Conservation (phyloP, 768 basidiomycete species). For the Gloeopeniophorella convolvens region DNA sequence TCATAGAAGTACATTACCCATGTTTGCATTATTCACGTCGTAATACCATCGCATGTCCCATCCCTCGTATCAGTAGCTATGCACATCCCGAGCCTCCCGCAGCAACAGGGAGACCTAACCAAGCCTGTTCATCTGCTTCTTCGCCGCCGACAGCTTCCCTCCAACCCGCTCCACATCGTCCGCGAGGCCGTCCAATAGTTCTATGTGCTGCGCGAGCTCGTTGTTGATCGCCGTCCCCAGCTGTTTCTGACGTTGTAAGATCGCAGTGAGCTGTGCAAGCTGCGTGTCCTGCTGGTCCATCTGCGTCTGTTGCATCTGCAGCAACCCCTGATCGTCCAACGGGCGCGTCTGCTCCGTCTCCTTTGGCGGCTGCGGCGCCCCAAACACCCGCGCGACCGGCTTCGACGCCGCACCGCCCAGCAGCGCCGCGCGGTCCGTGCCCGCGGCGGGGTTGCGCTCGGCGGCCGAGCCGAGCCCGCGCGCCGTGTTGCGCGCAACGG, state of each 20-base stretch:
- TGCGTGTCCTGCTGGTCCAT: conserved; percentile 82
- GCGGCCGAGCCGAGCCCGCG: conserved; percentile 32
- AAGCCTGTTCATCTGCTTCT: conserved; percentile 76
- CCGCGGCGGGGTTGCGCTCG: conserved; percentile 38
- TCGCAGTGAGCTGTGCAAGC: conserved; percentile 70
- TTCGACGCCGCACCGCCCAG: conserved; percentile 29
- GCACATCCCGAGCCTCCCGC: not conserved
- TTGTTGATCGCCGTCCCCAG: conserved; percentile 80
- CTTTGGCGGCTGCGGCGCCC: conserved; percentile 46
- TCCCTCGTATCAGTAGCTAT: not conserved
- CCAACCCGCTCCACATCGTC: conserved; percentile 73
- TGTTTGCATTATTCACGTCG: not conserved
- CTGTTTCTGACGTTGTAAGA: conserved; percentile 78
- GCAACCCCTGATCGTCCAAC: conserved; percentile 74
- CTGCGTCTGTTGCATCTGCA: conserved; percentile 73
- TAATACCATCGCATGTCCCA: conserved; percentile 8
- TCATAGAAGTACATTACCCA: conserved; percentile 11
- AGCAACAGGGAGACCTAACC: conserved; percentile 33
- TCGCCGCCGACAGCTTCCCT: conserved; percentile 70
- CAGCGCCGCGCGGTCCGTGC: conserved; percentile 59
- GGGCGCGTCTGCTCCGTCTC: conserved; percentile 87
- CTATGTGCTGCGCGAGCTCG: conserved; percentile 81
- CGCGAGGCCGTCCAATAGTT: conserved; percentile 75
- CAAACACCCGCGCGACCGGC: conserved; percentile 73
- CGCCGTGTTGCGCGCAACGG: conserved; percentile 55